These are phyloP conservation scores for Tylopilus rubrobrunneus DNA, from an alignment of 768 basidiomycete genomes.

Conservation along the genomic window DNA sequence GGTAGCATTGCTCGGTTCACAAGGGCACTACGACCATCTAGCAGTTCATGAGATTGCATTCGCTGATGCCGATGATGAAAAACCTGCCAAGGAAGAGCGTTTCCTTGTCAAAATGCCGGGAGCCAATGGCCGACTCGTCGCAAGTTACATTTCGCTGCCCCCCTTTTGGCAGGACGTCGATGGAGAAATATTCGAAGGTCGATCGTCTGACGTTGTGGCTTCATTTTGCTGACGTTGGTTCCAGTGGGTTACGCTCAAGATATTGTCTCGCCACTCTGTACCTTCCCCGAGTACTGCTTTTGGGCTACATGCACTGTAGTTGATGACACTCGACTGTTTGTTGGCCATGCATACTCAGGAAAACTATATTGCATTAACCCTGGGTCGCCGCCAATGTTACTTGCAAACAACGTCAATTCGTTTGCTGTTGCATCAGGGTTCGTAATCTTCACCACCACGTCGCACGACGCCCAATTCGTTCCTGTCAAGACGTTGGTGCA, in stretches of 20 bases:
- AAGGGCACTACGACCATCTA: slow-evolving; percentile 32
- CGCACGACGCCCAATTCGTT: slow-evolving; percentile 77
- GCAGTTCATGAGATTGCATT: slow-evolving; percentile 21
- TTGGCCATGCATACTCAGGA: slow-evolving; percentile 64
- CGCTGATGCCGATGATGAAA: neutral
- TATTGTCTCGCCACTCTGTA: slow-evolving; percentile 23
- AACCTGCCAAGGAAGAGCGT: slow-evolving; percentile 1
- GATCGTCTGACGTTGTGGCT: neutral
- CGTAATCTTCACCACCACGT: slow-evolving; percentile 78
- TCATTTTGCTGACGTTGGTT: slow-evolving; percentile 4
- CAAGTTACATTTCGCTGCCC: slow-evolving; percentile 6
- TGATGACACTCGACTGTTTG: slow-evolving; percentile 34
- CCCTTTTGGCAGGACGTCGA: slow-evolving; percentile 41
- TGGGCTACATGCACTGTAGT: slow-evolving; percentile 32
- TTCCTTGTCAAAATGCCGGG: slow-evolving; percentile 28
- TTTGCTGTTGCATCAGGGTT: slow-evolving; percentile 72
- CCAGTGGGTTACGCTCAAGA: slow-evolving; percentile 21
- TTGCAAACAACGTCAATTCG: slow-evolving; percentile 63
- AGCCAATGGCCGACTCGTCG: slow-evolving; percentile 48
- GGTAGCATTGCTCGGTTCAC: slow-evolving; percentile 41
- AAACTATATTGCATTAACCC: slow-evolving; percentile 54
- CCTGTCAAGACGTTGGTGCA: slow-evolving; percentile 33
- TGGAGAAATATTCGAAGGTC: slow-evolving; percentile 50
- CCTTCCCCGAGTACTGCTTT: slow-evolving; percentile 62
- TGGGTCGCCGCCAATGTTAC: slow-evolving; percentile 25